Evolutionary conservation across 345 rosid genomes (phyloP), one percentile per base, ranked within the genome.

Genomic region (Cardamine resedifolia): DNA sequence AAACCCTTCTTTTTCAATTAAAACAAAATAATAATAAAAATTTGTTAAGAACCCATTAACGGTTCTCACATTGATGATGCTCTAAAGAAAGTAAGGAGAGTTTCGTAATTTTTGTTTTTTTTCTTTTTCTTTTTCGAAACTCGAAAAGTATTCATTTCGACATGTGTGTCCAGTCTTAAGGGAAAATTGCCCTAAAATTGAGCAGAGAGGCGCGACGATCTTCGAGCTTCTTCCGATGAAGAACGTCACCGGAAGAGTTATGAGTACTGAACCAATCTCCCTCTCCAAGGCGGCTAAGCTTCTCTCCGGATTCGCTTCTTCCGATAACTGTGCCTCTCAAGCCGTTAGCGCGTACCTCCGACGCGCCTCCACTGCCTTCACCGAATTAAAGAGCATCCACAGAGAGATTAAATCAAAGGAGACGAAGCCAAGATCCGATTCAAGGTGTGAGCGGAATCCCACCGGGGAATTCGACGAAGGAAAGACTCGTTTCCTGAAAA

Each of bases 321-420:
- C 83, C 3, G 79, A 81, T 41, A 84, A 71, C n/a, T 75, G 81
- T n/a, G 79, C 85, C 10, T 79, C 90, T 20, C 87, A 76, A 57
- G 90, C 84, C 56, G 81, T 86, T 21, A 36, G 67, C 15, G 82
- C 86, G 0, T 84, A 84, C 64, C 85, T 86, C 7, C 79, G 80
- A 58, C 85, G 83, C 61, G 72, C 85, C 66, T 61, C 81, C 38
- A 62, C 45, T 18, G 81, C 84, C 5, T 78, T 83, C 62, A 70
- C 34, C 7, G 85, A 85, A 63, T 36, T 85, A 38, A 72, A 34
- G 45, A 75, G 65, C 41, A 11, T 78, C 14, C 85, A 83, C 70
- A 70, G 61, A 38, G 79, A 82, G 6, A 45, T 73, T 31, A 67
- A 30, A 2, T 39, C 68, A 26, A 77, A 72, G 27, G 67, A 44